Evolutionary conservation across 805 yeast species (phyloP), one percentile per base, ranked within the genome.

Genomic region (Blastobotrys robertii): DNA sequence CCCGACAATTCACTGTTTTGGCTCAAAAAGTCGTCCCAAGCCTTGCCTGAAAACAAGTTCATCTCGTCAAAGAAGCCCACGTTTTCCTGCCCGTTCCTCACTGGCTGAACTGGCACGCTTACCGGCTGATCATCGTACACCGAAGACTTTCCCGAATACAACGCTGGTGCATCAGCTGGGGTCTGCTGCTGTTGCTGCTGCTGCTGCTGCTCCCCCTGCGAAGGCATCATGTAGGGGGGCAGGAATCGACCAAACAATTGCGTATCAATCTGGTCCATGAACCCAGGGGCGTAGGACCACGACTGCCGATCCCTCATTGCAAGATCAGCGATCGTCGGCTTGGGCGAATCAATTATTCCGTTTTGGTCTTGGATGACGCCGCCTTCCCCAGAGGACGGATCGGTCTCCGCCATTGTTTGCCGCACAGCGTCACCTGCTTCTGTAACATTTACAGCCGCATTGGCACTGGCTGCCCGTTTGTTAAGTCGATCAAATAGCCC

Each of bases 201-300:
- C 6, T 12, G 19, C 37, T 14, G 30, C 12, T 33, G 5, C n/a
- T n/a, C 11, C 3, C 30, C 35, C 35, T 16, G 34, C 3, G 28
- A 25, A 4, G 6, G 37, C 54, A 79, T 67, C 94, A 84, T 84
- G 57, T 83, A 84, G 2, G 94, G 92, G 2, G 95, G 95, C 39
- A 84, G 57, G 49, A 82, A 79, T 33, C 84, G 66, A 1, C 95
- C 96, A 66, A 86, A 86, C 13, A 86, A 71, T 55, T 84, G 88
- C 55, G 84, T 76, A 58, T 86, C 96, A 38, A 86, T 62, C 50
- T 81, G 83, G 58, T 86, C 95, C 69, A 86, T 81, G 35, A 84
- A 80, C 3, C 94, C 92, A 1, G 92, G 85, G 47, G 83, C 70
- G 53, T 84, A 83, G 42, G 65, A 43, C 32, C 4, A 13, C 38